Conservation (phyloP, 257 asterid species). For the Catharanthus roseus region DNA sequence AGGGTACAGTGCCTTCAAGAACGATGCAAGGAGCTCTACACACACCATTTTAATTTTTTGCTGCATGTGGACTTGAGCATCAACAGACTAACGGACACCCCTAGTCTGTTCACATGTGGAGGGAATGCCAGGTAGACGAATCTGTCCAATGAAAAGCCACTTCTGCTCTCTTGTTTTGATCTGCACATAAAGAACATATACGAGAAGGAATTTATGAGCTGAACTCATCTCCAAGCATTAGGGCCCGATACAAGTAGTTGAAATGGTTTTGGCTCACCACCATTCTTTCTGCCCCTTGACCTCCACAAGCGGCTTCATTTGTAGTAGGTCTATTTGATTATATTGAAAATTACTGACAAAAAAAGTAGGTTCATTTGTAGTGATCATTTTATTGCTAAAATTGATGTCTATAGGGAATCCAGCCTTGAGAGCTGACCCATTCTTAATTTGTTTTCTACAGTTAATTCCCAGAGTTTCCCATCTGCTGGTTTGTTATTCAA, state of each 20-base stretch:
- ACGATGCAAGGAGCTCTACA: slow-evolving; percentile 51
- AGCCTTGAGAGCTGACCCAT: slow-evolving; percentile 1
- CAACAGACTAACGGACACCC: slow-evolving; percentile 20
- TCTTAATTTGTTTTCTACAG: background rate
- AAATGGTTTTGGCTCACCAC: slow-evolving; percentile 14
- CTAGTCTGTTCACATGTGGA: slow-evolving; percentile 29
- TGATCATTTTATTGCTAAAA: background rate
- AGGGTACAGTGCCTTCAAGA: slow-evolving; percentile 52
- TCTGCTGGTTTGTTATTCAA: background rate
- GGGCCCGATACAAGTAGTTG: slow-evolving; percentile 12
- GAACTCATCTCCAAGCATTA: slow-evolving; percentile 15
- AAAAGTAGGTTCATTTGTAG: background rate
- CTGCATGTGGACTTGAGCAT: slow-evolving; percentile 42
- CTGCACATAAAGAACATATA: slow-evolving; percentile 32
- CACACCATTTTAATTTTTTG: slow-evolving; percentile 69
- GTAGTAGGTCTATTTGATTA: slow-evolving; percentile 3
- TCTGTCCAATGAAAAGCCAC: slow-evolving; percentile 20
- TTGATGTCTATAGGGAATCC: slow-evolving; percentile 4
- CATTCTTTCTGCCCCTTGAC: slow-evolving; percentile 25
- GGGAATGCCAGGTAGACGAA: slow-evolving; percentile 14
- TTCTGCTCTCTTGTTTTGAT: slow-evolving; percentile 44
- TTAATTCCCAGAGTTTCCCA: background rate
- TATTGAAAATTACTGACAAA: background rate
- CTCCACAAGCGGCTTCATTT: slow-evolving; percentile 10
- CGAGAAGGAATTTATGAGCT: slow-evolving; percentile 22